Percentiles rank a stretch among this genome's conserved stretches.
phyloP scores from a whole-genome alignment of 805 yeast genomes.

The Candida chilensis region DNA sequence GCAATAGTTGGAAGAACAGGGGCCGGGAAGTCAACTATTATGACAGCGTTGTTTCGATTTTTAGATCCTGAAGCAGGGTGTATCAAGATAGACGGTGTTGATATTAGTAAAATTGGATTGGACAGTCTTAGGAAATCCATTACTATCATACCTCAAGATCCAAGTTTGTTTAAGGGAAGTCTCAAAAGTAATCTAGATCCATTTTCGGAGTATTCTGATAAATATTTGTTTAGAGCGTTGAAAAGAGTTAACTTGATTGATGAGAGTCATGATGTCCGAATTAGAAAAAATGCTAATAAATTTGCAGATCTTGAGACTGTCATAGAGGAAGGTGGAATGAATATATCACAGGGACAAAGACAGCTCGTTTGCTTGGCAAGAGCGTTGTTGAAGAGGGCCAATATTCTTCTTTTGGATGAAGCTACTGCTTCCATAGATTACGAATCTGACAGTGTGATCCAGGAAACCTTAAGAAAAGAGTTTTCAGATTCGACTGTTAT shows the following conservation, averaged over 20 bases:
- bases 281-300: too few species aligned
- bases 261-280: conserved; percentile 9
- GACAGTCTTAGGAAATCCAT: conserved; percentile 45
- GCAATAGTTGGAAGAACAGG: conserved; percentile 91
- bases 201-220: conserved; percentile 40
- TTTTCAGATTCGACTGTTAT: conserved; percentile 21
- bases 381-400: conserved; percentile 26
- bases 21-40: conserved; percentile 69
- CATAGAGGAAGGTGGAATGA: conserved; percentile 26
- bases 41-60: conserved; percentile 54
- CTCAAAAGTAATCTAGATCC: conserved; percentile 58
- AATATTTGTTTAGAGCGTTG: conserved; percentile 48
- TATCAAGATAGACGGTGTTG: conserved; percentile 50
- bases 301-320: too few species aligned
- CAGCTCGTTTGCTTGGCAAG: conserved; percentile 30
- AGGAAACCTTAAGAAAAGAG: conserved; percentile 20
- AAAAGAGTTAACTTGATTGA: conserved; percentile 49
- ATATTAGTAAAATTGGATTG: conserved; percentile 42
- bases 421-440: conserved; percentile 37
- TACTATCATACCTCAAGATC: conserved; percentile 67
- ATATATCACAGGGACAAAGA: conserved; percentile 24
- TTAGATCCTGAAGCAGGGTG: conserved; percentile 39
- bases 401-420: conserved; percentile 28
- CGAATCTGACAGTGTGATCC: conserved; percentile 30
- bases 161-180: conserved; percentile 53